Conservation (phyloP, 116 monocot genomes). For the Phalaenopsis hybrid region DNA sequence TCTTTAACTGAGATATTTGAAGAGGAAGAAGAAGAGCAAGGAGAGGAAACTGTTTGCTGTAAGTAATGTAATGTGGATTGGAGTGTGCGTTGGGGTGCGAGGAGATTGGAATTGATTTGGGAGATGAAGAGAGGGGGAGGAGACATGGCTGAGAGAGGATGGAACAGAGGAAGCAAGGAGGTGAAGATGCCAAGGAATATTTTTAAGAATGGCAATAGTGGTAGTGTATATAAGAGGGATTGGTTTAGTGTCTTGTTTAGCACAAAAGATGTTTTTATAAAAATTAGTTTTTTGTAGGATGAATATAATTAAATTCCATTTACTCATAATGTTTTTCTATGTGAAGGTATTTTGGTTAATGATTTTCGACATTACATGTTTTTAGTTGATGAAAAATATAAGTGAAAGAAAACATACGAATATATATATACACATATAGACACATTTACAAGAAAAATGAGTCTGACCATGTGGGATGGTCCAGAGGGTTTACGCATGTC, state of each 20-base stretch:
- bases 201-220: background rate
- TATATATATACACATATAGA: too few relatives aligned
- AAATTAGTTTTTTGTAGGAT: too few relatives aligned
- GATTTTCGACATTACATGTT: too few relatives aligned
- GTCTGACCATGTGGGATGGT: too few relatives aligned
- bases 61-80: background rate
- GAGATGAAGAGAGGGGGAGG: background rate
- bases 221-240: background rate
- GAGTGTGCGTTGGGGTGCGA: background rate
- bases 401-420: too few relatives aligned
- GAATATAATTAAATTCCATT: too few relatives aligned
- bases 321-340: too few relatives aligned
- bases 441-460: too few relatives aligned
- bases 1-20: background rate
- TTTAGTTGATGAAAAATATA: too few relatives aligned
- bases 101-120: background rate
- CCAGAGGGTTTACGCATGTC: too few relatives aligned
- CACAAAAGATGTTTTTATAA: too few relatives aligned
- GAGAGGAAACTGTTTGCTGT: background rate
- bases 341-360: too few relatives aligned
- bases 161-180: background rate
- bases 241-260: background rate
- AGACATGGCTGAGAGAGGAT: background rate
- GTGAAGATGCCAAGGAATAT: background rate
- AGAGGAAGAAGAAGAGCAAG: slow-evolving; percentile 4